Conservation (phyloP, 176 grass and related monocot species). For the Carex pumila region DNA sequence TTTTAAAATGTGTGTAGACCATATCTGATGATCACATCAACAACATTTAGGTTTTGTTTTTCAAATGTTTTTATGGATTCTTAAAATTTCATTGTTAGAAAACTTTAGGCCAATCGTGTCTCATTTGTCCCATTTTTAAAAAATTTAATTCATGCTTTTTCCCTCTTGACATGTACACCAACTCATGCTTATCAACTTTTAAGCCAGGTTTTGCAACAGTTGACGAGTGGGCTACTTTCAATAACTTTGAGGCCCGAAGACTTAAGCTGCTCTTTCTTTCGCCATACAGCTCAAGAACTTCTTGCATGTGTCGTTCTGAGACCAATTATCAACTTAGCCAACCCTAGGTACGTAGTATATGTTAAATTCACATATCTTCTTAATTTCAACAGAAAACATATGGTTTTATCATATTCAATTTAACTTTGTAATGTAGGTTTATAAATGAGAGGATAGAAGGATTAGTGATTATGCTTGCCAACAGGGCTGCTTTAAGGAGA, state of each 20-base stretch:
- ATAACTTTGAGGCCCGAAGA: conserved; percentile 65
- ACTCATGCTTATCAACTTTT: conserved; percentile 13
- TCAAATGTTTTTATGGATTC: background rate
- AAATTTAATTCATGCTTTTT: background rate
- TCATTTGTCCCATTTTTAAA: background rate
- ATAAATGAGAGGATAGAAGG: conserved; percentile 96
- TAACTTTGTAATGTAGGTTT: conserved; percentile 58
- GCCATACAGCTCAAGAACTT: conserved; percentile 73
- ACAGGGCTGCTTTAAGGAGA: conserved; percentile 40
- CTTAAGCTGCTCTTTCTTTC: conserved; percentile 77
- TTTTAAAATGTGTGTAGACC: background rate
- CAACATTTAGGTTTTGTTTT: background rate
- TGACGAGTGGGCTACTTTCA: conserved; percentile 64
- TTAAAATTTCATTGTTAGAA: background rate
- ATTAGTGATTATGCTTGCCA: conserved; percentile 55
- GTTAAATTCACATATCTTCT: conserved; percentile 6
- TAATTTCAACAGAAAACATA: background rate
- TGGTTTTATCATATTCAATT: conserved; percentile 9
- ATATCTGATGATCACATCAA: background rate
- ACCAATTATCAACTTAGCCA: conserved; percentile 77
- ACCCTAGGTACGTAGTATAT: conserved; percentile 67
- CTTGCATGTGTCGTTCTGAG: conserved; percentile 81
- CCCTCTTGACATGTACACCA: background rate
- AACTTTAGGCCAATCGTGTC: background rate
- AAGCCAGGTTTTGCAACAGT: conserved; percentile 66